Conservation (phyloP, 805 yeast genomes). For the Lipomyces starkeyi region DNA sequence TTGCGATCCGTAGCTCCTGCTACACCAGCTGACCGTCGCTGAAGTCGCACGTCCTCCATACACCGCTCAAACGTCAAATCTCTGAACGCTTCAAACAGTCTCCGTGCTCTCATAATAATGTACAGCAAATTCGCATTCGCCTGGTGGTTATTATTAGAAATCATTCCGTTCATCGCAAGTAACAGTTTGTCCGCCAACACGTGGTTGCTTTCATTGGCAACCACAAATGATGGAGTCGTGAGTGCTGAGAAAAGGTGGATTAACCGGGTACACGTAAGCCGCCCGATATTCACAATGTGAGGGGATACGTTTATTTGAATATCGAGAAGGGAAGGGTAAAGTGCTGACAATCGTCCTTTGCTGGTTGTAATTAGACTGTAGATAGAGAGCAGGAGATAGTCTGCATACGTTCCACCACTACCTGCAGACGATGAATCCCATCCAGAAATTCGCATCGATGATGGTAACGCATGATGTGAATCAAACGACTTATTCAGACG, state of each 20-base stretch:
- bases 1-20: conserved; percentile 18
- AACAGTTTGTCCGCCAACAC: conserved; percentile 37
- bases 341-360: conserved; percentile 35
- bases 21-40: conserved; percentile 14
- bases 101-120: conserved; percentile 40
- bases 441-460: conserved; percentile 39
- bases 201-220: conserved; percentile 39
- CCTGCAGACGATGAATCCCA: conserved; percentile 22
- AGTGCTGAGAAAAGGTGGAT: conserved; percentile 41
- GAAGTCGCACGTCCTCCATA: conserved; percentile 28
- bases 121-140: conserved; percentile 41
- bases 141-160: conserved; percentile 41
- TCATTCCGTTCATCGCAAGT: conserved; percentile 35
- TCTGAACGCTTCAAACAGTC: conserved; percentile 34
- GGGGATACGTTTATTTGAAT: conserved; percentile 45
- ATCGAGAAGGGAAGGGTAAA: conserved; percentile 43
- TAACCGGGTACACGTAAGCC: conserved; percentile 41
- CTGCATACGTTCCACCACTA: conserved; percentile 44
- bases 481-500: conserved; percentile 41
- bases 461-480: conserved; percentile 42
- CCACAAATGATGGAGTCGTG: conserved; percentile 39
- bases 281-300: conserved; percentile 41
- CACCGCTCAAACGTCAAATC: conserved; percentile 27
- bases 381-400: conserved; percentile 41
- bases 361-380: conserved; percentile 29